Evolutionary conservation across 2,329 filamentous ascomycete species (phyloP), one percentile per base, ranked within the genome.

Genomic region (Diaporthe humulicola): DNA sequence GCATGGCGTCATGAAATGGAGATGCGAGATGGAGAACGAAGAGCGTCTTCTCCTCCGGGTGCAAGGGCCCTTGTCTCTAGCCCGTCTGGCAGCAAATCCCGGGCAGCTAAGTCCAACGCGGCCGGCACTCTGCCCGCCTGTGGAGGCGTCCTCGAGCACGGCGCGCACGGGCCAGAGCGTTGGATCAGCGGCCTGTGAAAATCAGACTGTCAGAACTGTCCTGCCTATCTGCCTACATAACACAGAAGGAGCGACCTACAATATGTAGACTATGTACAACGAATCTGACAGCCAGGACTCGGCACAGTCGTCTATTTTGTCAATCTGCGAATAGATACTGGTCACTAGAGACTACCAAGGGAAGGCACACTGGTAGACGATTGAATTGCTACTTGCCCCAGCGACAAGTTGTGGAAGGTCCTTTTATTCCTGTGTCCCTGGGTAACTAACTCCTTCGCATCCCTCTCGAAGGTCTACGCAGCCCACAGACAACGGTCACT

Each of bases 1-100:
- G 57, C 36, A 72, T 73, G 71, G 71, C 71, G 71, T 73, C 71
- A 73, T 67, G 71, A 70, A 70, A 71, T 60, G 69, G 56, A 52
- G 52, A 71, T 60, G 52, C 22, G 15, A 48, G 52, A 66, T 58
- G 50, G 67, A 54, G 33, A 69, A 28, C 48, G 36, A 25, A 40
- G 45, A 40, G 64, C 48, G 48, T 52, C 10, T 38, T 58, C 67
- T 70, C 36, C 67, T 25, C 52, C 38, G 52, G 25, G 30, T 25
- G 19, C 67, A 42, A 58, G 67, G 67, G 22, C 70, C 70, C 70
- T 58, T 61, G 70, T 36, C 25, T 33, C 38, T 56, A 22, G 66
- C 33, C 54, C 36, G n/a, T 52, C 42, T 50, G 38, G 56, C 28
- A 38, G 52, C 12, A 28, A 28, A 12, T 56, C 36, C 22, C 25